These are phyloP conservation scores for Lentinula aciculospora DNA, from an alignment of 768 basidiomycete genomes.

Conservation along the genomic window DNA sequence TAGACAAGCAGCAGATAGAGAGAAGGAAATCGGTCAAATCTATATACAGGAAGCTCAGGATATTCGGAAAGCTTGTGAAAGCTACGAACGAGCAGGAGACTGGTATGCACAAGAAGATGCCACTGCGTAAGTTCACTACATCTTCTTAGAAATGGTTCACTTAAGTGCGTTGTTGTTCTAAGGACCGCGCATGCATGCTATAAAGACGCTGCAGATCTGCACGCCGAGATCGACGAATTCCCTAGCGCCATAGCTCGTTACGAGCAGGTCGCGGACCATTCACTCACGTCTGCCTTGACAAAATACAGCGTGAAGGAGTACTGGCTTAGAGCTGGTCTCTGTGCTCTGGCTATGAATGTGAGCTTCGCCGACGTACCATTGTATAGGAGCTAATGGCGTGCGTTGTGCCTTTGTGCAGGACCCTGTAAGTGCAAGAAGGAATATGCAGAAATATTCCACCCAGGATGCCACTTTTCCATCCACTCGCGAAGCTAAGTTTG, in stretches of 20 bases:
- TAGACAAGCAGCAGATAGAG: slow-evolving; percentile 94
- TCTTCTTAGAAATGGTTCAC: background rate
- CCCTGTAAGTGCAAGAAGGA: slow-evolving; percentile 74
- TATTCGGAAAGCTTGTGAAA: slow-evolving; percentile 82
- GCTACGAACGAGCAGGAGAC: slow-evolving; percentile 86
- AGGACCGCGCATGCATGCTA: slow-evolving; percentile 95
- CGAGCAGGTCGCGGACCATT: slow-evolving; percentile 84
- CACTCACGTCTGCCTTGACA: slow-evolving; percentile 77
- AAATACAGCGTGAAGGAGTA: slow-evolving; percentile 99
- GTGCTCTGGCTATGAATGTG: slow-evolving; percentile 84
- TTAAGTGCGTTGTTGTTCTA: slow-evolving; percentile 1
- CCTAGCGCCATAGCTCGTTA: slow-evolving; percentile 82
- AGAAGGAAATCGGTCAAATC: slow-evolving; percentile 95
- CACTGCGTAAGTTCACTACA: slow-evolving; percentile 63
- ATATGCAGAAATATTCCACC: slow-evolving; percentile 69
- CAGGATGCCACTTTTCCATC: slow-evolving; percentile 82
- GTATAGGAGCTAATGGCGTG: background rate
- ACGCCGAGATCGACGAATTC: slow-evolving; percentile 85
- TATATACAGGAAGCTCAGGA: slow-evolving; percentile 81
- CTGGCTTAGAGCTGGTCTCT: slow-evolving; percentile 84
- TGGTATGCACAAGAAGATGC: slow-evolving; percentile 99
- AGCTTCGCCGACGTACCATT: slow-evolving; percentile 23
- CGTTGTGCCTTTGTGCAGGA: slow-evolving; percentile 48
- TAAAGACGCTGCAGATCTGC: slow-evolving; percentile 95
- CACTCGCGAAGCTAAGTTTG: slow-evolving; percentile 90